phyloP scores from a whole-genome alignment of 192 early-diverging fungal species.

The Radiomyces spectabilis region DNA sequence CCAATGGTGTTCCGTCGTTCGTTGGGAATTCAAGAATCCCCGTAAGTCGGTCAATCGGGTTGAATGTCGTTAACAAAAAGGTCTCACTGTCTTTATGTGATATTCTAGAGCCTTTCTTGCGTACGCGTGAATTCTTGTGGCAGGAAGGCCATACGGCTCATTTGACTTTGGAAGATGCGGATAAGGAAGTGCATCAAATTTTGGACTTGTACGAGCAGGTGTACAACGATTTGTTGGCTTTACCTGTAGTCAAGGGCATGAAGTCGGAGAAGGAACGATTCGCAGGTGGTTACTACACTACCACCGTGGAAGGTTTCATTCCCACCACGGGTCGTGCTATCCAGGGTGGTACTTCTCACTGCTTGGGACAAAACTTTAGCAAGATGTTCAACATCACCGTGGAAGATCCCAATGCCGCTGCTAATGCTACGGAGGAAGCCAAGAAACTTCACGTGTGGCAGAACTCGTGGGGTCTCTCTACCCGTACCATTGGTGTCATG shows the following conservation, averaged over 20 bases:
- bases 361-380: conserved; percentile 99
- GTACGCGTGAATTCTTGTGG: conserved; percentile 99
- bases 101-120: conserved; percentile 82
- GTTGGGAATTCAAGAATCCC: conserved; percentile 99
- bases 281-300: conserved; percentile 95
- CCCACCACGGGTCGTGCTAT: conserved; percentile 96
- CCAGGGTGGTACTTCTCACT: conserved; percentile 97
- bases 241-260: conserved; percentile 92
- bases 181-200: conserved; percentile 80
- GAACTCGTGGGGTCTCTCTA: conserved; percentile 98
- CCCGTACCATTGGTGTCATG: conserved; percentile 97
- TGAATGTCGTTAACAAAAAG: neutral
- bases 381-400: conserved; percentile 97
- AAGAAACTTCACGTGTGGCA: conserved; percentile 88
- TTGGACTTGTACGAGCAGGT: conserved; percentile 93
- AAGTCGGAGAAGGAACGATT: conserved; percentile 99
- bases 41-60: conserved; percentile 50
- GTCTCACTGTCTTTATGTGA: neutral
- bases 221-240: conserved; percentile 94
- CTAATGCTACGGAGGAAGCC: conserved; percentile 44
- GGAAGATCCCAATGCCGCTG: conserved; percentile 70
- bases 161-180: conserved; percentile 82
- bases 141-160: conserved; percentile 99
- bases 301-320: conserved; percentile 96
- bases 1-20: conserved; percentile 99